Conservation (phyloP, 148 eudicot genomes). For the Persicaria maculosa region DNA sequence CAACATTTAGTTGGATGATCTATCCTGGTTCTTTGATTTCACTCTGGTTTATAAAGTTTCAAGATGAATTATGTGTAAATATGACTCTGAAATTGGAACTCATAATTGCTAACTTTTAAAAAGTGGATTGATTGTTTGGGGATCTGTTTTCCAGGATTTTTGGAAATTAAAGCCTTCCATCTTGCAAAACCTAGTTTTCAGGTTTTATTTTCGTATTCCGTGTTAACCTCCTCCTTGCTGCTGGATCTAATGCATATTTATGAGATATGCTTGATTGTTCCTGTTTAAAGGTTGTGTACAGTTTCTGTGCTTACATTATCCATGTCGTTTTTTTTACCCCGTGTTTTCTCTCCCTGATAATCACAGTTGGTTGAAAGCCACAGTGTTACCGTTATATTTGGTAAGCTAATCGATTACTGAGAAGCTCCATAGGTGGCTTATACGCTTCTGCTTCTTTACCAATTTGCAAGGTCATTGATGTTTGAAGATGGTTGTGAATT, state of each 20-base stretch:
- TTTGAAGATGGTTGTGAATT: neutral
- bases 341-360: neutral
- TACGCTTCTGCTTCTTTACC: neutral
- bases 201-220: neutral
- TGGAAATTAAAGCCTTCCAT: neutral
- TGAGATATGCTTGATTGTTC: neutral
- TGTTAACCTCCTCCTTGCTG: neutral
- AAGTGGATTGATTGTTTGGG: constrained; percentile 8
- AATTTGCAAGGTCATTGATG: neutral
- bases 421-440: neutral
- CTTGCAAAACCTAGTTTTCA: neutral
- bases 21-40: neutral
- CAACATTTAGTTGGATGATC: neutral
- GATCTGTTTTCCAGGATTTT: constrained; percentile 5
- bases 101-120: neutral
- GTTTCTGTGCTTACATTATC: neutral
- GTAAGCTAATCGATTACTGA: neutral
- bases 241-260: neutral
- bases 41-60: neutral
- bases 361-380: neutral
- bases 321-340: neutral
- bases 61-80: neutral
- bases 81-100: neutral
- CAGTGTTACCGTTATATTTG: neutral
- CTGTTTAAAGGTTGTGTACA: neutral